A percentile compares a stretch with the other conserved stretches of the same genome.
phyloP scores from a whole-genome alignment of 768 basidiomycete genomes.

The Macrocybe gigantea region DNA sequence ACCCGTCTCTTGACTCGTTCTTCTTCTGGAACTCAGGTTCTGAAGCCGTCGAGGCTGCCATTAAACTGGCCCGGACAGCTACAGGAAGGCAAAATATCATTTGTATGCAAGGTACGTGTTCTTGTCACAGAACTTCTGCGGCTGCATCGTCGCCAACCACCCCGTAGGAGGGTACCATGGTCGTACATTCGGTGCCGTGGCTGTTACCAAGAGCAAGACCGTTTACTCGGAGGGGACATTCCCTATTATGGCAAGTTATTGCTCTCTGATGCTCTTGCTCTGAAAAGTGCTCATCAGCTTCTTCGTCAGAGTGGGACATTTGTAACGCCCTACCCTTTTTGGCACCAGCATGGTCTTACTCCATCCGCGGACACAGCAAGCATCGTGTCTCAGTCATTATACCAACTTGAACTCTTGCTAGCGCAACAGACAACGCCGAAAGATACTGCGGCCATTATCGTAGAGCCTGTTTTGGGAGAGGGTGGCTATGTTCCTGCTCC shows the following conservation, averaged over 20 bases:
- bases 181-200: constrained; percentile 90
- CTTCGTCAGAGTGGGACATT: constrained; percentile 71
- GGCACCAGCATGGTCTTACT: constrained; percentile 74
- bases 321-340: constrained; percentile 83
- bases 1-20: constrained; percentile 88
- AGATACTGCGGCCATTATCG: constrained; percentile 89
- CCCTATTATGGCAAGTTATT: constrained; percentile 70
- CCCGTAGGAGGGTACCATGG: constrained; percentile 76
- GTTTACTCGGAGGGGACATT: constrained; percentile 74
- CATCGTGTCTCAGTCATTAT: constrained; percentile 59
- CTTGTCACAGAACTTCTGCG: neutral
- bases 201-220: constrained; percentile 91
- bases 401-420: constrained; percentile 75
- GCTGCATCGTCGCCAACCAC: neutral
- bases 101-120: constrained; percentile 68
- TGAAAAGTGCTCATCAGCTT: constrained; percentile 2
- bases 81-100: constrained; percentile 88
- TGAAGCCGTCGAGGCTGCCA: constrained; percentile 84
- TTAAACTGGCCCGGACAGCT: constrained; percentile 79
- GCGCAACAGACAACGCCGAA: constrained; percentile 73
- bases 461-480: constrained; percentile 93
- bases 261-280: neutral
- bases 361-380: constrained; percentile 48
- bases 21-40: constrained; percentile 98
- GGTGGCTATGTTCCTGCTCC: constrained; percentile 94